Percentiles rank a stretch among this genome's conserved stretches.
These are phyloP conservation scores for Fusarium musae DNA, from an alignment of 2,329 filamentous ascomycete species.

Conservation along the genomic window DNA sequence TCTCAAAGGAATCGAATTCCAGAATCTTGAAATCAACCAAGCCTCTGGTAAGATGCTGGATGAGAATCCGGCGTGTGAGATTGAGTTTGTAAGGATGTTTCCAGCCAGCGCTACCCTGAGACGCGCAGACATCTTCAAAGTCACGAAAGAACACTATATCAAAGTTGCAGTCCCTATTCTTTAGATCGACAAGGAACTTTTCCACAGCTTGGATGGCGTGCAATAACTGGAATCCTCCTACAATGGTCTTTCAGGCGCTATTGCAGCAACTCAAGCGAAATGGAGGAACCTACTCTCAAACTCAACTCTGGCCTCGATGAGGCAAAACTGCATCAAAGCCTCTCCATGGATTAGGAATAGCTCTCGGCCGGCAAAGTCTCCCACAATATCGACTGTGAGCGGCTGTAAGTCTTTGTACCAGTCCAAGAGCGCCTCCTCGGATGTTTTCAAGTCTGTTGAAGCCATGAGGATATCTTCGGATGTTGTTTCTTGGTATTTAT, in stretches of 20 bases:
- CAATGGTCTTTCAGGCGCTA: background rate
- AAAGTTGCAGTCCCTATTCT: background rate
- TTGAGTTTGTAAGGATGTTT: background rate
- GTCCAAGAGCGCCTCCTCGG: background rate
- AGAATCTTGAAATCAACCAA: background rate
- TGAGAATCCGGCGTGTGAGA: background rate
- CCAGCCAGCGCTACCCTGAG: background rate
- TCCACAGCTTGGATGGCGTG: background rate
- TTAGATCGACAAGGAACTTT: background rate
- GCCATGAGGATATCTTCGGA: background rate
- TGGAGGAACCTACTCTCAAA: background rate
- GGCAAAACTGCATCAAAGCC: background rate
- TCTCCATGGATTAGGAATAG: background rate
- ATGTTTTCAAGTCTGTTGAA: background rate
- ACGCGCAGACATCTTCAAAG: background rate
- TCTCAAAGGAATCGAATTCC: background rate
- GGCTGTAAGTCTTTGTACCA: background rate
- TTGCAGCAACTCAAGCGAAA: background rate
- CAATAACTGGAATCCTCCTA: background rate
- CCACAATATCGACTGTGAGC: background rate
- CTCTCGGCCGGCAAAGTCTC: background rate
- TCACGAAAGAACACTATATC: background rate
- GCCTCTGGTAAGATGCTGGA: background rate
- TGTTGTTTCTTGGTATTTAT: background rate
- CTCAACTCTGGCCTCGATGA: background rate